These are phyloP conservation scores for Leptographium flavum DNA, from an alignment of 2,329 filamentous ascomycete genomes.

Conservation along the genomic window DNA sequence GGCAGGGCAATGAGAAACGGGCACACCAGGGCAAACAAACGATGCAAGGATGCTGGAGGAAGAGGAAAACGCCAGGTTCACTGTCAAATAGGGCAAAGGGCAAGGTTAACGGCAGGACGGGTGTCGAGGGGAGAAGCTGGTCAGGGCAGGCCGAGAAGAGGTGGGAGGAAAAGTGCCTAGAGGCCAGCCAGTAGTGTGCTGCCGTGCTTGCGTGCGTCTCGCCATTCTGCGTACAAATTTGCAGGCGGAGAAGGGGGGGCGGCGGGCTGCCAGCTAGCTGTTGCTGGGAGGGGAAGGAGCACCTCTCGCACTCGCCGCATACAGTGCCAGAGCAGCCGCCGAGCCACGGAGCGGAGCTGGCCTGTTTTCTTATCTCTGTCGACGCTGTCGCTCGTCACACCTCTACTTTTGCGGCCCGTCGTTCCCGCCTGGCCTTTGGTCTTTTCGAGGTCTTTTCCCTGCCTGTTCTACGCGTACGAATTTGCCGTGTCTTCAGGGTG, in stretches of 20 bases:
- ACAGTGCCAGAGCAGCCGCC: not conserved
- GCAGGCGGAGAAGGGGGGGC: slow-evolving; percentile 2
- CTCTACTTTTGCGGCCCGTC: no score
- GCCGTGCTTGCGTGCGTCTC: not conserved
- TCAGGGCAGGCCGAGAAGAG: not conserved
- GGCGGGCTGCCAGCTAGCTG: not conserved
- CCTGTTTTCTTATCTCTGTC: slow-evolving; percentile 2
- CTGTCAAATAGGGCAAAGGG: no score
- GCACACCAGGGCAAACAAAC: not conserved
- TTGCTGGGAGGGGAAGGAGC: not conserved
- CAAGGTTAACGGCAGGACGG: no score
- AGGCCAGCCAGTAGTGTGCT: not conserved
- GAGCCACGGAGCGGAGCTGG: not conserved
- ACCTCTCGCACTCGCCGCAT: not conserved
- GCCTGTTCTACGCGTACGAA: not conserved
- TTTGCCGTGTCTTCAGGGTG: not conserved
- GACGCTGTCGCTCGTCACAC: not conserved
- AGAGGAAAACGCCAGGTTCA: not conserved
- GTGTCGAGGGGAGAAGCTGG: not conserved
- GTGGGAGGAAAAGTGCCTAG: not conserved
- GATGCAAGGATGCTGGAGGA: no score
- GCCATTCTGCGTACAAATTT: not conserved
- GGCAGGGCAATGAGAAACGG: not conserved
- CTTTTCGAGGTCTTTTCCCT: not conserved
- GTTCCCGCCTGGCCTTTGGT: not conserved